Evolutionary conservation across 1,284 basidiomycete species (phyloP), one percentile per base, ranked within the genome.

Genomic region (Apiotrichum brassicae): DNA sequence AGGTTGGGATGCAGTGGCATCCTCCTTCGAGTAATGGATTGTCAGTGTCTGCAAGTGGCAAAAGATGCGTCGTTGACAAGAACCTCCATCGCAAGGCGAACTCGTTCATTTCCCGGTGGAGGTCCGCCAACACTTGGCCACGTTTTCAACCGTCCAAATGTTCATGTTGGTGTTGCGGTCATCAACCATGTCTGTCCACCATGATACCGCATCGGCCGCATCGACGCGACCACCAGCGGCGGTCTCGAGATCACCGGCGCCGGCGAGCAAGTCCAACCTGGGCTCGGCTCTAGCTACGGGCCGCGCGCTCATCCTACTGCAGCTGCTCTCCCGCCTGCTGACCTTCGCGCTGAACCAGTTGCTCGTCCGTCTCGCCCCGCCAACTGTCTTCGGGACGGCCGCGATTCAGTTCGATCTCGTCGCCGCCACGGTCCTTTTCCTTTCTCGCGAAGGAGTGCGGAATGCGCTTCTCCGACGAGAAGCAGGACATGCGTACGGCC

Each of bases 401-500:
- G 81, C 86, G 4, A 84, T 92, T 49, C 87, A 90, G 62, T 86
- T 92, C 68, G 89, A 92, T 63, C 79, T 87, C 28, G 71, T 98
- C 24, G 80, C 89, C 32, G 87, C 85, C 55, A 91, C 90, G 13
- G 87, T 95, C 60, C 78, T 98, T 33, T 95, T 97, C 67, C 78
- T 97, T 7, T 85, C 86, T 25, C 78, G 94, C 11, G 95, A 98
- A 70, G 93, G 92, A 4, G 81, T 97, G 11, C 79, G 92, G 32
- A 88, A 85, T 68, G 84, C 86, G 6, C 78, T 94, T 2, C 76
- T 93, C 12, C 60, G 68, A 13, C 23, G 46, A 11, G 26, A 49
- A 23, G 30, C 28, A 34, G 13, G 39, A 33, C 22, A 13, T 5
- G 14, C 8, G 13, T 35, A 20, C 28, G 23, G 25, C 5, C 8